Conservation (phyloP, 2,329 filamentous ascomycete species). For the Penicillium sp. region DNA sequence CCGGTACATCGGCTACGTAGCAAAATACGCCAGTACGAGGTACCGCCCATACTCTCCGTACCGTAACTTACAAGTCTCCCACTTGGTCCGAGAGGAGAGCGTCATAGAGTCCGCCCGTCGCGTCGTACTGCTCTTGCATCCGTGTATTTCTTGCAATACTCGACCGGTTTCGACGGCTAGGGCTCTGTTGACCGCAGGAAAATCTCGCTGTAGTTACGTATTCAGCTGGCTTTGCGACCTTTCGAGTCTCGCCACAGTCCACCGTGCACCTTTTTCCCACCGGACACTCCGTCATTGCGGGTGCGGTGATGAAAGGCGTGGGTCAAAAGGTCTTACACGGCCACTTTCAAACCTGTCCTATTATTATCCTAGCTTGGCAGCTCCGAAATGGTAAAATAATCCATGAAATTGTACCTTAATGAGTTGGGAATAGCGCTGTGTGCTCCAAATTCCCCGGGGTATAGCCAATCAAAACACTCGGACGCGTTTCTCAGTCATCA, state of each 20-base stretch:
- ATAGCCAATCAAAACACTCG: constrained; percentile 1
- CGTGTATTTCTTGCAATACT: not conserved
- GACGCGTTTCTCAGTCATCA: constrained; percentile 42
- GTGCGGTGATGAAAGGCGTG: constrained; percentile 17
- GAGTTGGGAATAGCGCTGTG: not conserved
- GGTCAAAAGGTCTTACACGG: constrained; percentile 17
- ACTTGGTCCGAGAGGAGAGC: constrained; percentile 15
- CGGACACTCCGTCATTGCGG: constrained; percentile 13
- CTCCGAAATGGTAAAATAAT: not conserved
- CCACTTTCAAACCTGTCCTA: constrained; percentile 6
- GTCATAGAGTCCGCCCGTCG: constrained; percentile 16
- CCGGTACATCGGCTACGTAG: not conserved
- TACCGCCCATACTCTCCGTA: constrained; percentile 2
- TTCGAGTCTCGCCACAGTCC: not conserved
- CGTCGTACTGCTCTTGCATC: not conserved
- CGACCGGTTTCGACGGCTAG: not conserved
- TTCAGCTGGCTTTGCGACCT: not conserved
- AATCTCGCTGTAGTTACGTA: not conserved
- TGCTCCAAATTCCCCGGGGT: not conserved
- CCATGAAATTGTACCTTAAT: not conserved
- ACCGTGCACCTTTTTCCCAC: not conserved
- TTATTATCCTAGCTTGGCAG: constrained; percentile 2
- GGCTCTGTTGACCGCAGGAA: not conserved
- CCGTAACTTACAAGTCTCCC: constrained; percentile 14
- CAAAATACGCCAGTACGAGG: not conserved